These are phyloP conservation scores for Kwoniella europaea DNA, from an alignment of 768 basidiomycete genomes.

Conservation along the genomic window DNA sequence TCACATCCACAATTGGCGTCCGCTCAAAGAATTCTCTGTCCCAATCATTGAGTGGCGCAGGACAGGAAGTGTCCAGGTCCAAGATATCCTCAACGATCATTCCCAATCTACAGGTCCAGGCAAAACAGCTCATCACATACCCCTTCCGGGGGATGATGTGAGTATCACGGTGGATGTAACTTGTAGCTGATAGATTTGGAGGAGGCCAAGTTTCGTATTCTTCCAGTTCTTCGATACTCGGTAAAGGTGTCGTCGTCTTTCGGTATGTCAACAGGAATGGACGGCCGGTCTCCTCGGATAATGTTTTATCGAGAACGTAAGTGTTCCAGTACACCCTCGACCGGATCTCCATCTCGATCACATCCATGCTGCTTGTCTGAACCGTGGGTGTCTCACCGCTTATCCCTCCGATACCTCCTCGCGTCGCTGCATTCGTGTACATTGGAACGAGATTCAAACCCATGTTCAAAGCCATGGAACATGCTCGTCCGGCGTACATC, in stretches of 20 bases:
- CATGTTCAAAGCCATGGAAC: slow-evolving; percentile 41
- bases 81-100: slow-evolving; percentile 47
- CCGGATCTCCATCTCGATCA: slow-evolving; percentile 25
- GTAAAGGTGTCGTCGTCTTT: slow-evolving; percentile 37
- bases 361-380: neutral
- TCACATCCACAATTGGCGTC: neutral
- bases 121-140: slow-evolving; percentile 40
- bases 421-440: neutral
- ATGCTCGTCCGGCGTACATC: slow-evolving; percentile 39
- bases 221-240: slow-evolving; percentile 39
- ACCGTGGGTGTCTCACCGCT: neutral
- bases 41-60: slow-evolving; percentile 17
- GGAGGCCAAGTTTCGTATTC: slow-evolving; percentile 52
- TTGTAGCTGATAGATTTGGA: slow-evolving; percentile 25
- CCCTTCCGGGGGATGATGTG: slow-evolving; percentile 29
- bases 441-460: slow-evolving; percentile 38
- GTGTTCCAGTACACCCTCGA: slow-evolving; percentile 48
- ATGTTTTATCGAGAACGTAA: slow-evolving; percentile 46
- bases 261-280: slow-evolving; percentile 43
- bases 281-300: slow-evolving; percentile 51
- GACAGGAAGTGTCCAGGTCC: slow-evolving; percentile 34
- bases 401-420: neutral
- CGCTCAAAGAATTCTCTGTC: slow-evolving; percentile 21
- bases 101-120: slow-evolving; percentile 38
- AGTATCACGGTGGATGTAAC: slow-evolving; percentile 1